Percentiles rank a stretch among this genome's conserved stretches.
These are phyloP conservation scores for Grammothele lineata DNA, from an alignment of 768 basidiomycete genomes.

Conservation along the genomic window DNA sequence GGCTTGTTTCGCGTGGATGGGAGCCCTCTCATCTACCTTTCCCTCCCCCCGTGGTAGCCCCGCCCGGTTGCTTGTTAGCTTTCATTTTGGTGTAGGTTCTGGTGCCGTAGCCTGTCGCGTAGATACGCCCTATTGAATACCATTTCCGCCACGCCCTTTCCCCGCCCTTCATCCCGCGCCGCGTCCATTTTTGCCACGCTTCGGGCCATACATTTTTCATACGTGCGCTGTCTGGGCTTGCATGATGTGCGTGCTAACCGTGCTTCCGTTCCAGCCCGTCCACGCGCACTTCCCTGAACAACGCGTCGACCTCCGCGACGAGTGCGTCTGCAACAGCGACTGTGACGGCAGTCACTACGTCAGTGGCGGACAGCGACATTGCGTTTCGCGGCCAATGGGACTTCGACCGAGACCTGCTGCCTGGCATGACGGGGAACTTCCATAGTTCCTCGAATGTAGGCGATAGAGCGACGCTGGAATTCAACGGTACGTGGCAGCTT, in stretches of 20 bases:
- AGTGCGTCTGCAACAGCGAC: too few species aligned
- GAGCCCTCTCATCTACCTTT: background rate
- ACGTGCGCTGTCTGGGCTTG: background rate
- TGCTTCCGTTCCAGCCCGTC: background rate
- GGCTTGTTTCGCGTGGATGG: background rate
- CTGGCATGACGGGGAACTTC: slow-evolving; percentile 21
- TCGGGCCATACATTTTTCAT: background rate
- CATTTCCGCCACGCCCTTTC: too few species aligned
- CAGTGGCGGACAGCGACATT: slow-evolving; percentile 42
- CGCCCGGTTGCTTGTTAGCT: too few species aligned
- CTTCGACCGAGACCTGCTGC: slow-evolving; percentile 21
- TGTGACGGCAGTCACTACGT: slow-evolving; percentile 27
- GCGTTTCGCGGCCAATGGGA: slow-evolving; percentile 57
- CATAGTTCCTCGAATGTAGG: slow-evolving; percentile 36
- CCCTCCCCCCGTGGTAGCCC: too few species aligned
- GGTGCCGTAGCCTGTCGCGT: background rate
- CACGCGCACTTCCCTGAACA: background rate
- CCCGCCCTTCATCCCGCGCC: too few species aligned
- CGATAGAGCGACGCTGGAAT: slow-evolving; percentile 39
- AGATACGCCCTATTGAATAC: background rate
- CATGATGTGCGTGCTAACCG: background rate
- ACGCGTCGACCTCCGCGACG: slow-evolving; percentile 18
- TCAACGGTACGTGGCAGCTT: slow-evolving; percentile 52
- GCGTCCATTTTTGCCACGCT: too few species aligned
- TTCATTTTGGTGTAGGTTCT: too few species aligned